Evolutionary conservation across 768 basidiomycete genomes (phyloP), one percentile per base, ranked within the genome.

Genomic region (Termitomyces titanicus): DNA sequence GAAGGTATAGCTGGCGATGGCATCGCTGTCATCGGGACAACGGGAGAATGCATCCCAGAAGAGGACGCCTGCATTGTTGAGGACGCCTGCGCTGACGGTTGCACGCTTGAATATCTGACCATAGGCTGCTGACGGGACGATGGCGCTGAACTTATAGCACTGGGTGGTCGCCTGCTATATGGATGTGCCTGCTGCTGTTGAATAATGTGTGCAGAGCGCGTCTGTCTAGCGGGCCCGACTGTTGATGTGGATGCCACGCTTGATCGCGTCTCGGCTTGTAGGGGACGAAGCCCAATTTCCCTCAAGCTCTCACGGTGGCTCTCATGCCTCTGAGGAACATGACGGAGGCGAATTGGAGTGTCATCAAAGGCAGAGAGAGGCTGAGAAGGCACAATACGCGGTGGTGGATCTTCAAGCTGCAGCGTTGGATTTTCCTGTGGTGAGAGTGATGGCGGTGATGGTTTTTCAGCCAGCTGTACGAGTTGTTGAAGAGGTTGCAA

Each of bases 291-390:
- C 50, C 62, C 56, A 47, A 52, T 37, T 38, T 64, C 62, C 25
- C 62, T 64, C 44, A 64, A 61, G 46, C 67, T 64, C 55, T 63
- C 67, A 63, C 64, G 57, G 50, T 61, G 63, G 55, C 55, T 57
- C 57, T 68, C 68, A 68, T 54, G 55, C 42, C 58, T 58, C 25
- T 61, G 58, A 18, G 60, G 56, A 12, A 68, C 64, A 49, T 64
- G 69, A 52, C 67, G 69, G 5, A 72, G 66, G 13, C 64, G 65
- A 34, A 72, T 63, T 22, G 72, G 72, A 10, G 66, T 63, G 51
- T 68, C 56, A 53, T 72, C 70, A 55, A 64, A 66, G 11, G 53
- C 59, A 47, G 63, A 55, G 22, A 59, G 60, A 25, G 42, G 55
- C 44, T 72, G 72, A 57, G 64, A 66, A 3, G 71, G 70, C 25